Conservation (phyloP, 1,139 yeast species). For the Blastobotrys illinoisensis region DNA sequence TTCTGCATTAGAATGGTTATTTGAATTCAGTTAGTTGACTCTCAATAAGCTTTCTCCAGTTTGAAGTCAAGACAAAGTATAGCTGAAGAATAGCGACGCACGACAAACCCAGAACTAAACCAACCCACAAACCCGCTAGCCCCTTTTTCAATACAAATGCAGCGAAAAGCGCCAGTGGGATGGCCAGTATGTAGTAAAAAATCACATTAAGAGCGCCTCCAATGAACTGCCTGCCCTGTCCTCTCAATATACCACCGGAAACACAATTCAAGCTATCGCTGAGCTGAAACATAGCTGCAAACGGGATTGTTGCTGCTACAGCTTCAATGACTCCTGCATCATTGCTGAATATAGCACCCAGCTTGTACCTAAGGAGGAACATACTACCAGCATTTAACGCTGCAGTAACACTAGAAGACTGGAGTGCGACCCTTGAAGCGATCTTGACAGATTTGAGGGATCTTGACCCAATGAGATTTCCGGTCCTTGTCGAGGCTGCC, state of each 20-base stretch:
- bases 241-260: slow-evolving; percentile 78
- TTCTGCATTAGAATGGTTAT: too few relatives aligned
- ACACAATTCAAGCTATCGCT: slow-evolving; percentile 80
- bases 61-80: slow-evolving; percentile 3
- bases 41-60: slow-evolving; percentile 33
- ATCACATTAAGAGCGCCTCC: slow-evolving; percentile 76
- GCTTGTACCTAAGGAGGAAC: slow-evolving; percentile 44
- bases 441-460: slow-evolving; percentile 56
- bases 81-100: slow-evolving; percentile 7
- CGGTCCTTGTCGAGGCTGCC: slow-evolving; percentile 82
- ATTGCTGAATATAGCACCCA: slow-evolving; percentile 60
- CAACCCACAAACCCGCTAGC: slow-evolving; percentile 74
- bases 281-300: slow-evolving; percentile 66
- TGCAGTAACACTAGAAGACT: slow-evolving; percentile 53
- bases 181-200: slow-evolving; percentile 65
- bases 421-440: slow-evolving; percentile 59
- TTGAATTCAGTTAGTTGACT: neutral
- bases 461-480: slow-evolving; percentile 80
- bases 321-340: slow-evolving; percentile 56
- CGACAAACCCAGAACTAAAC: slow-evolving; percentile 53
- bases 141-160: slow-evolving; percentile 53
- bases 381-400: slow-evolving; percentile 49
- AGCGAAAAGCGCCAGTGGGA: slow-evolving; percentile 65
- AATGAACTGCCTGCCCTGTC: slow-evolving; percentile 78
- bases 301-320: slow-evolving; percentile 57